phyloP scores from a whole-genome alignment of 2,329 filamentous ascomycete species.

The Paraphaeosphaeria minitans region DNA sequence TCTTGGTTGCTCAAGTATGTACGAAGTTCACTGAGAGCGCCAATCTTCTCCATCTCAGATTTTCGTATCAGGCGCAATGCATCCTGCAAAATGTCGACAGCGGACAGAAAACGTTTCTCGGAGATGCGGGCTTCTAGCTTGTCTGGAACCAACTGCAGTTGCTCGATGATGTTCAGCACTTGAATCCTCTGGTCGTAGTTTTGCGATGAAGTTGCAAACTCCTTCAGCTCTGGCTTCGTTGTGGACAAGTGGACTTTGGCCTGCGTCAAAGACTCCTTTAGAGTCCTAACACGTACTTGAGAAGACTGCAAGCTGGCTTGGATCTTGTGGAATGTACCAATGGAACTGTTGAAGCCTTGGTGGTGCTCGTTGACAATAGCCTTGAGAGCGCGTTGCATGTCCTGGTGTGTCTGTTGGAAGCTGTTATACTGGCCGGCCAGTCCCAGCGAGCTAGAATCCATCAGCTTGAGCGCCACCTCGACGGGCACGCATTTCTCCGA shows the following conservation, averaged over 20 bases:
- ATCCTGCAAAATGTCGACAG: constrained; percentile 89
- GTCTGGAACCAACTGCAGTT: constrained; percentile 86
- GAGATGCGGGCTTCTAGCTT: constrained; percentile 93
- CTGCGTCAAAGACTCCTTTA: constrained; percentile 81
- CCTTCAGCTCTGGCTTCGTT: constrained; percentile 89
- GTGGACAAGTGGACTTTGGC: constrained; percentile 82
- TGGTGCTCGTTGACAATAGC: constrained; percentile 96
- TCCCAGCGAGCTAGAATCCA: constrained; percentile 92
- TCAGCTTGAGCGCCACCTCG: constrained; percentile 90
- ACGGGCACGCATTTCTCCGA: constrained; percentile 88
- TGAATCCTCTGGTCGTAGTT: constrained; percentile 90
- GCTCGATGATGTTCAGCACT: constrained; percentile 81
- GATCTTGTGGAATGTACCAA: constrained; percentile 98
- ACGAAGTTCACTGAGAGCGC: constrained; percentile 82
- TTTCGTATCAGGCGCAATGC: constrained; percentile 82
- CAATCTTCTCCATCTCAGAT: constrained; percentile 89
- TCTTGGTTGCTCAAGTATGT: constrained; percentile 94
- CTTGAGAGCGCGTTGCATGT: constrained; percentile 91
- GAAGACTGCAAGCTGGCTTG: constrained; percentile 89
- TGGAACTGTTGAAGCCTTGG: constrained; percentile 98
- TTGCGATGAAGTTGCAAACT: constrained; percentile 83
- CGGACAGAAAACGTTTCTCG: constrained; percentile 91
- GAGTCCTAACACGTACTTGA: constrained; percentile 78
- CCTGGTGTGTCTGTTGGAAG: constrained; percentile 81
- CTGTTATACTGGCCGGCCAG: constrained; percentile 85